Percentiles rank a stretch among this genome's conserved stretches.
Conservation (phyloP, 768 basidiomycete species). For the Leccinum arenicola region DNA sequence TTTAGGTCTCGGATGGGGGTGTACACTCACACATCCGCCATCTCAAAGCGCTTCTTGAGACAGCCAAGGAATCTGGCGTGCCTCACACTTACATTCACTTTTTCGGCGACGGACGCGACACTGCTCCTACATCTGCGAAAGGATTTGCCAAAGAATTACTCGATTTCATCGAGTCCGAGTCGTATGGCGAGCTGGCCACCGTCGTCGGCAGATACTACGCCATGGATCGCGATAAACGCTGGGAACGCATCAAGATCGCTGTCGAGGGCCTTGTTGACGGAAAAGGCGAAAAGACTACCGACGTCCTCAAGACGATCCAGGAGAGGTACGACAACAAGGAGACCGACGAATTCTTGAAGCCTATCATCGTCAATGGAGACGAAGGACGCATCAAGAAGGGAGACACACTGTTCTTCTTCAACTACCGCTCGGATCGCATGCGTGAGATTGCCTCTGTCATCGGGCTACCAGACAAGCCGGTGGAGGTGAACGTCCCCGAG, state of each 20-base stretch:
- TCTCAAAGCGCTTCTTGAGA: conserved; percentile 86
- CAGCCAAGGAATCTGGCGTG: conserved; percentile 81
- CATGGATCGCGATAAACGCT: conserved; percentile 96
- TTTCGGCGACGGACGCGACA: conserved; percentile 93
- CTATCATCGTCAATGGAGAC: conserved; percentile 82
- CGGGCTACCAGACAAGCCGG: conserved; percentile 77
- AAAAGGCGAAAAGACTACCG: conserved; percentile 51
- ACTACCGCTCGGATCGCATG: conserved; percentile 97
- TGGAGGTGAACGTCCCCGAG: conserved; percentile 79
- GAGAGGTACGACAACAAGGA: conserved; percentile 79
- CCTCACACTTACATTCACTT: conserved; percentile 91
- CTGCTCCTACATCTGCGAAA: conserved; percentile 80
- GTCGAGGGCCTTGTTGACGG: conserved; percentile 82
- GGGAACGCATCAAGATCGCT: conserved; percentile 91
- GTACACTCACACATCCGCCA: conserved; percentile 96
- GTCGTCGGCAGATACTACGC: conserved; percentile 92
- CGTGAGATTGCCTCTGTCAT: conserved; percentile 84
- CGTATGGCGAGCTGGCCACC: conserved; percentile 79
- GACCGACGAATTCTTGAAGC: conserved; percentile 95
- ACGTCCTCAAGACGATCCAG: conserved; percentile 63
- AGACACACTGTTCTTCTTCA: conserved; percentile 95
- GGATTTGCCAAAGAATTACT: conserved; percentile 76
- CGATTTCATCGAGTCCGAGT: conserved; percentile 73
- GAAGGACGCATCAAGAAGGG: conserved; percentile 79
- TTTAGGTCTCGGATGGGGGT: conserved; percentile 87